These are phyloP conservation scores for Mallotus nudiflorus DNA, from an alignment of 345 rosid genomes.

Conservation along the genomic window DNA sequence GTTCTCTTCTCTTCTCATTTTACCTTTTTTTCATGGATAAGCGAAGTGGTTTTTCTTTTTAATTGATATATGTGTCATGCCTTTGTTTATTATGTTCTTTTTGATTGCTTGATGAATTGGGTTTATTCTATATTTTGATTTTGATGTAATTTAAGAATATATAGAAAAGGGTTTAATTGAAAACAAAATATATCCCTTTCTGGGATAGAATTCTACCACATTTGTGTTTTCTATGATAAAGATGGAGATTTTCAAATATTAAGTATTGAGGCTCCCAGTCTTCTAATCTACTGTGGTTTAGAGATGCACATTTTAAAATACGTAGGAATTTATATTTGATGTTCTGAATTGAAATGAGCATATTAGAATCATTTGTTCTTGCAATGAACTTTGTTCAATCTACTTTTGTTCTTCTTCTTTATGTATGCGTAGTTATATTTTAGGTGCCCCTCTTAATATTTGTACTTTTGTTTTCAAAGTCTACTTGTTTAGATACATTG, in stretches of 20 bases:
- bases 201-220: background rate
- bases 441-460: background rate
- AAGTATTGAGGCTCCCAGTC: background rate
- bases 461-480: background rate
- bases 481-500: background rate
- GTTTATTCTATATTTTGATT: background rate
- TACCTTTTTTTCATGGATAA: background rate
- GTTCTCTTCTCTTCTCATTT: conserved; percentile 17
- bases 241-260: background rate
- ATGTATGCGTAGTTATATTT: too few species aligned
- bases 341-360: background rate
- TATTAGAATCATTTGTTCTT: background rate
- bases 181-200: background rate
- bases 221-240: background rate
- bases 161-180: too few species aligned
- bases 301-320: too few species aligned
- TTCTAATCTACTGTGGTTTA: background rate
- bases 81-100: background rate
- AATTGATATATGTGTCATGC: background rate
- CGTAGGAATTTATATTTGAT: background rate
- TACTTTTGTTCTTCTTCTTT: too few species aligned
- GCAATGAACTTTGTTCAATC: background rate
- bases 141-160: background rate
- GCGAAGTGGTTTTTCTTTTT: background rate
- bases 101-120: background rate